phyloP scores from a whole-genome alignment of 495 filamentous ascomycete genomes.

The Hyaloscypha variabilis region DNA sequence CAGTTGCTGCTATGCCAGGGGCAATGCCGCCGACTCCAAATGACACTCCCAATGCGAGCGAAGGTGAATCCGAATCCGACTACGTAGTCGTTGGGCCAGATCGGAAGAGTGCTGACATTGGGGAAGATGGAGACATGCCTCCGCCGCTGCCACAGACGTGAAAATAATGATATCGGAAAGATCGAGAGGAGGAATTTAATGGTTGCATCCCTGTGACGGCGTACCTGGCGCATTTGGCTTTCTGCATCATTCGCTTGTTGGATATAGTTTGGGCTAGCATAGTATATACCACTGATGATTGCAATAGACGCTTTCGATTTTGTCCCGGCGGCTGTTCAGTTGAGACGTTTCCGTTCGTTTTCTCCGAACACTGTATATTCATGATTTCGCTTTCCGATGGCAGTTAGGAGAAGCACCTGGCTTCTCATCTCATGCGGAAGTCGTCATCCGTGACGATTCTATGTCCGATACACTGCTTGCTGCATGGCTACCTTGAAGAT shows the following conservation, averaged over 20 bases:
- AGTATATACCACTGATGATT: slow-evolving; percentile 31
- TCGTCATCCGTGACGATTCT: neutral
- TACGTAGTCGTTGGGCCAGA: slow-evolving; percentile 27
- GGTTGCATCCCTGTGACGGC: slow-evolving; percentile 16
- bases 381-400: neutral
- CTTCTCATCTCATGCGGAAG: neutral
- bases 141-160: neutral
- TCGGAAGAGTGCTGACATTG: slow-evolving; percentile 28
- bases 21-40: slow-evolving; percentile 56
- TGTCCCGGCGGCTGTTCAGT: neutral
- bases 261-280: slow-evolving; percentile 11
- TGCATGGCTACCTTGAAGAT: neutral
- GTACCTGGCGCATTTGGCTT: slow-evolving; percentile 11
- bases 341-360: neutral
- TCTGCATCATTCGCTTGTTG: slow-evolving; percentile 17
- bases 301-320: slow-evolving; percentile 13
- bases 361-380: too few species aligned
- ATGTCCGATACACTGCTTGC: neutral
- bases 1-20: slow-evolving; percentile 49
- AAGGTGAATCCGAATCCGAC: slow-evolving; percentile 48
- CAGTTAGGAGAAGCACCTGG: neutral
- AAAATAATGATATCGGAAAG: neutral
- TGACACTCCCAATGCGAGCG: slow-evolving; percentile 57
- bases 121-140: slow-evolving; percentile 27
- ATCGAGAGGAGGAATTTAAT: neutral